A percentile compares a stretch with the other conserved stretches of the same genome.
phyloP scores from a whole-genome alignment of 2,329 filamentous ascomycete genomes.

The Orbilia oligospora region DNA sequence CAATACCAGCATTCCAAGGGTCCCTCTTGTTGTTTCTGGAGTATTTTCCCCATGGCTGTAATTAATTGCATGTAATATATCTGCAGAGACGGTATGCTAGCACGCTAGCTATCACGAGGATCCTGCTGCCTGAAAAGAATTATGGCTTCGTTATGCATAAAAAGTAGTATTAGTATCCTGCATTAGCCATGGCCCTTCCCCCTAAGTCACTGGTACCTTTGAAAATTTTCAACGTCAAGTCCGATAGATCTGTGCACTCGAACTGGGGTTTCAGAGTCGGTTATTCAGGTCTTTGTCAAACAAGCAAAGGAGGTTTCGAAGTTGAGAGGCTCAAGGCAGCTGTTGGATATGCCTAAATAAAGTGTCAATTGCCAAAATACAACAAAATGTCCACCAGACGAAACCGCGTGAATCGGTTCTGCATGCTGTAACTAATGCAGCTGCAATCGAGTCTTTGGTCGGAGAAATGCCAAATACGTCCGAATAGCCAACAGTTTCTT shows the following conservation, averaged over 20 bases:
- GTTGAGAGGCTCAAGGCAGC: slow-evolving; percentile 26
- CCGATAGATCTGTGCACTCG: slow-evolving; percentile 45
- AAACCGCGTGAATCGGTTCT: slow-evolving; percentile 1
- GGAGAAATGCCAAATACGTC: slow-evolving; percentile 25
- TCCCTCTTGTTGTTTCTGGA: slow-evolving; percentile 39
- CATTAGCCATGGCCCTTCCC: slow-evolving; percentile 6
- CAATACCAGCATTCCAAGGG: slow-evolving; percentile 32
- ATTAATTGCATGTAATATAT: slow-evolving; percentile 44
- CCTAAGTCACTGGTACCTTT: slow-evolving; percentile 10
- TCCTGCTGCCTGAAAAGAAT: slow-evolving; percentile 44
- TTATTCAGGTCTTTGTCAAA: slow-evolving; percentile 56
- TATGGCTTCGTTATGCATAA: slow-evolving; percentile 32
- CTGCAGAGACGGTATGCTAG: slow-evolving; percentile 33
- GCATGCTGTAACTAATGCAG: background rate
- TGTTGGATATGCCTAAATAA: slow-evolving; percentile 56
- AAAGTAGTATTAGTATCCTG: slow-evolving; percentile 30
- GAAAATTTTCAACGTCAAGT: slow-evolving; percentile 13
- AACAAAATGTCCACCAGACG: slow-evolving; percentile 30
- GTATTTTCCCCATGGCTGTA: slow-evolving; percentile 24
- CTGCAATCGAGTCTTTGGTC: background rate
- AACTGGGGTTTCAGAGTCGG: slow-evolving; percentile 38
- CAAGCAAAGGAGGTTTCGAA: slow-evolving; percentile 46
- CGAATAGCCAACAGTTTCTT: slow-evolving; percentile 43
- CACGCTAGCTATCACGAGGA: slow-evolving; percentile 40
- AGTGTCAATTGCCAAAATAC: slow-evolving; percentile 52